These are phyloP conservation scores for Talaromyces sp. DNA, from an alignment of 2,329 filamentous ascomycete species.

Conservation along the genomic window DNA sequence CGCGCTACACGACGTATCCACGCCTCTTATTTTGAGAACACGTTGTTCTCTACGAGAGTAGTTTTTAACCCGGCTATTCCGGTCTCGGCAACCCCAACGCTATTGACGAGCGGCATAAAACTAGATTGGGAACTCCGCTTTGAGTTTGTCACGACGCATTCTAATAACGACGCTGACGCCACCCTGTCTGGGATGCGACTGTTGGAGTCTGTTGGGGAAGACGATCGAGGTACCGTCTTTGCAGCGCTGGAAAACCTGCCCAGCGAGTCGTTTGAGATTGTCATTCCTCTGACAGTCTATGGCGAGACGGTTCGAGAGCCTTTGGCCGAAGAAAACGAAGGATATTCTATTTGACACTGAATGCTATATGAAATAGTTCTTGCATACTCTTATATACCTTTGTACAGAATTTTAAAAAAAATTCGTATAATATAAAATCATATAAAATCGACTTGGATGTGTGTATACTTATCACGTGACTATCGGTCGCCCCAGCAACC, in stretches of 20 bases:
- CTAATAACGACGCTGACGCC: slow-evolving; percentile 32
- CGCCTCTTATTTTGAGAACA: slow-evolving; percentile 72
- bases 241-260: slow-evolving; percentile 73
- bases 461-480: background rate
- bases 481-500: background rate
- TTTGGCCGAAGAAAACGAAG: slow-evolving; percentile 35
- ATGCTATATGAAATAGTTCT: background rate
- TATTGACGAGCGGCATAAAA: slow-evolving; percentile 82
- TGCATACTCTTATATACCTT: background rate
- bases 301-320: slow-evolving; percentile 48
- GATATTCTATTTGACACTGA: slow-evolving; percentile 33
- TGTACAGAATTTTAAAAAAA: background rate
- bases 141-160: slow-evolving; percentile 80
- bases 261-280: slow-evolving; percentile 87
- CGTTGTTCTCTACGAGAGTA: slow-evolving; percentile 72
- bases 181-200: slow-evolving; percentile 47
- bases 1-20: slow-evolving; percentile 81
- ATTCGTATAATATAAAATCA: background rate
- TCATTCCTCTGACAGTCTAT: slow-evolving; percentile 79
- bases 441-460: background rate
- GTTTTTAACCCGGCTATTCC: slow-evolving; percentile 83
- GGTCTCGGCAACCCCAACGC: slow-evolving; percentile 77
- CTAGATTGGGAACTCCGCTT: slow-evolving; percentile 85
- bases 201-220: slow-evolving; percentile 73
- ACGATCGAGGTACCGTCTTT: slow-evolving; percentile 72